These are phyloP conservation scores for Lipomyces sp. DNA, from an alignment of 805 yeast species.

Conservation along the genomic window DNA sequence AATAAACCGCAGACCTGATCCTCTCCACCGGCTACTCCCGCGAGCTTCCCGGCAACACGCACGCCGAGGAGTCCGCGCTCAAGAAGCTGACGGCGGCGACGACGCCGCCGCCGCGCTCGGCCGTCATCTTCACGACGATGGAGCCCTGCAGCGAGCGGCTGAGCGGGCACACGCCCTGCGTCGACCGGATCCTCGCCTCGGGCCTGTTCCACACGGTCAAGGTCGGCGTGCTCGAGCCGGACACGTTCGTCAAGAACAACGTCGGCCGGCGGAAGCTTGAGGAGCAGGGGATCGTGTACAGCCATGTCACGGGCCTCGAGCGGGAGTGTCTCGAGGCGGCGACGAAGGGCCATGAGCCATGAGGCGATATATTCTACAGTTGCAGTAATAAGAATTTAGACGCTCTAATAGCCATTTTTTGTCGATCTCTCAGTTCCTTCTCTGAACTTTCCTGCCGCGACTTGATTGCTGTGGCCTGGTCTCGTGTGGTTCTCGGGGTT, in stretches of 20 bases:
- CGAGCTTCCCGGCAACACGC: constrained; percentile 91
- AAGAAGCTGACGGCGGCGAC: constrained; percentile 51
- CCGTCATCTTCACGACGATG: constrained; percentile 90
- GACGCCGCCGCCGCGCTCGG: constrained; percentile 54
- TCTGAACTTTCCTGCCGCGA: too few species aligned
- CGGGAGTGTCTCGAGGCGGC: constrained; percentile 67
- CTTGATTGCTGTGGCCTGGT: too few species aligned
- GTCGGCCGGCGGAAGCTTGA: constrained; percentile 55
- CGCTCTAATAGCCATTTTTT: background rate
- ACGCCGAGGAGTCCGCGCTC: constrained; percentile 94
- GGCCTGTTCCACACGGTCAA: constrained; percentile 64
- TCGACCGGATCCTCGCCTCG: constrained; percentile 64
- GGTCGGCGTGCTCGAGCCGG: constrained; percentile 92
- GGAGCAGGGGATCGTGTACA: constrained; percentile 61
- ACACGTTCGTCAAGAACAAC: constrained; percentile 78
- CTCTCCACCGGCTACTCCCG: constrained; percentile 84
- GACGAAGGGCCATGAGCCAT: constrained; percentile 17
- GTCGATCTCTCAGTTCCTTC: too few species aligned
- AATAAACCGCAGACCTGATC: constrained; percentile 46
- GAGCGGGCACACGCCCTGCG: constrained; percentile 89
- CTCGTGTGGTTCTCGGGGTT: too few species aligned
- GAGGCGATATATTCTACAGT: background rate
- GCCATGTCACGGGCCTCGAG: constrained; percentile 81
- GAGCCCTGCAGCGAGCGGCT: constrained; percentile 90
- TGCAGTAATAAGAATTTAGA: background rate